phyloP scores from a whole-genome alignment of 495 filamentous ascomycete genomes.

The Niebla homalea region DNA sequence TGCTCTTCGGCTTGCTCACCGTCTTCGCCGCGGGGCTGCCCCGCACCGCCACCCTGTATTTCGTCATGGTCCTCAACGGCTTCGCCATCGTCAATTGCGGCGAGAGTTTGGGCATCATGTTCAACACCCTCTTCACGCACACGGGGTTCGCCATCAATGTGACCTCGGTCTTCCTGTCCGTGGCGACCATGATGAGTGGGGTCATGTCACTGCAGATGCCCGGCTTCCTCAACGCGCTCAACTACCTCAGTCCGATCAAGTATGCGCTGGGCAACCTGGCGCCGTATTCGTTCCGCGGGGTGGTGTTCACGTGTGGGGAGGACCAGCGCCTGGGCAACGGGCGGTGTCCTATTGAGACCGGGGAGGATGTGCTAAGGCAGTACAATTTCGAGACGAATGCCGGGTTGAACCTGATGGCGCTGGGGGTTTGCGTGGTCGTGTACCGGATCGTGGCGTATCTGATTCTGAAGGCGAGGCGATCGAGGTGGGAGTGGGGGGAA shows the following conservation, averaged over 20 bases:
- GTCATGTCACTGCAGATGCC: constrained; percentile 56
- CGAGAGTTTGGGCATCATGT: constrained; percentile 65
- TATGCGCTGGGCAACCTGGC: constrained; percentile 51
- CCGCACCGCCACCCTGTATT: constrained; percentile 46
- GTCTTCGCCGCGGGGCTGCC: constrained; percentile 49
- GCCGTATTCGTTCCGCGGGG: constrained; percentile 40
- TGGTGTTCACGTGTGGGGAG: constrained; percentile 44
- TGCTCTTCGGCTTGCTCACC: constrained; percentile 50
- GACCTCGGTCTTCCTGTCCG: constrained; percentile 46
- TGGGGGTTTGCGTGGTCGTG: constrained; percentile 44
- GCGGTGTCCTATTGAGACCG: constrained; percentile 44
- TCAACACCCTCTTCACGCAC: constrained; percentile 61
- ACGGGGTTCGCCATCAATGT: constrained; percentile 64
- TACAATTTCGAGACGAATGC: constrained; percentile 49
- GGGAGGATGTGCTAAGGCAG: constrained; percentile 47
- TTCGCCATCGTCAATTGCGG: constrained; percentile 62
- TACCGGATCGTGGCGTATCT: constrained; percentile 54
- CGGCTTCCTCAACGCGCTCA: constrained; percentile 48
- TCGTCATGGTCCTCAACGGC: constrained; percentile 50
- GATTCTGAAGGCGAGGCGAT: constrained; percentile 38
- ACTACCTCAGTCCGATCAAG: constrained; percentile 56
- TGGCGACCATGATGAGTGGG: constrained; percentile 54
- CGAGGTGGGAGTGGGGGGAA: constrained; percentile 19
- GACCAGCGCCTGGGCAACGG: constrained; percentile 41
- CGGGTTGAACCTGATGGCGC: constrained; percentile 41